phyloP scores from a whole-genome alignment of 2,329 filamentous ascomycete species.

The Cytospora chrysosperma region DNA sequence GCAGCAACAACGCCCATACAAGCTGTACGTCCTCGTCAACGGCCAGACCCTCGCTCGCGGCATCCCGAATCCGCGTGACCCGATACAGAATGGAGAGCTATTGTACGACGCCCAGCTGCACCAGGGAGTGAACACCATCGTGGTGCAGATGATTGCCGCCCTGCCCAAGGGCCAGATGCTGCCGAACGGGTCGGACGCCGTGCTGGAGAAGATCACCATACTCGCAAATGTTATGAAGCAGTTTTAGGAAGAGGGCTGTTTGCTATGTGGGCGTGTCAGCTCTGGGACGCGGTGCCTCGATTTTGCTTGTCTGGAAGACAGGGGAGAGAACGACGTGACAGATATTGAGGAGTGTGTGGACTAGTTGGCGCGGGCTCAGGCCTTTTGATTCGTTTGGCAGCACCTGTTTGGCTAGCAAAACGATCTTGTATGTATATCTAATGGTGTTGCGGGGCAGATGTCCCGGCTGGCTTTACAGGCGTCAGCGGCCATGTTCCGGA shows the following conservation, averaged over 20 bases:
- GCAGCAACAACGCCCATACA: slow-evolving; percentile 65
- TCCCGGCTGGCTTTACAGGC: background rate
- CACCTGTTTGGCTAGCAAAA: background rate
- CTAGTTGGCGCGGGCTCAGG: background rate
- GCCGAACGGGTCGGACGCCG: slow-evolving; percentile 60
- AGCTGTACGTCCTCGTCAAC: slow-evolving; percentile 72
- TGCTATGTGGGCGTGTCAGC: background rate
- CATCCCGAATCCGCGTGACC: slow-evolving; percentile 53
- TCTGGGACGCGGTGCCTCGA: background rate
- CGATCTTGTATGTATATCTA: background rate
- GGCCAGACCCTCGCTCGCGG: slow-evolving; percentile 57
- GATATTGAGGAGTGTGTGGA: background rate
- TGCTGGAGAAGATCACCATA: slow-evolving; percentile 76
- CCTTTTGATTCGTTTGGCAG: background rate
- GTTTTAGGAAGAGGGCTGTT: slow-evolving; percentile 29
- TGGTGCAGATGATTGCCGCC: slow-evolving; percentile 74
- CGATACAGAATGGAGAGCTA: slow-evolving; percentile 56
- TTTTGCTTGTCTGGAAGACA: background rate
- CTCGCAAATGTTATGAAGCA: slow-evolving; percentile 67
- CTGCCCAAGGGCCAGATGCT: slow-evolving; percentile 59
- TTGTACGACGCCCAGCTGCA: slow-evolving; percentile 73
- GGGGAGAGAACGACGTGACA: no score
- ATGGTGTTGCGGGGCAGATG: background rate
- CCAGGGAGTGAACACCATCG: slow-evolving; percentile 73
- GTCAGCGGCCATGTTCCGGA: background rate